These are phyloP conservation scores for Chlorella sp. DNA, from an alignment of 139 green algal genomes.

Conservation along the genomic window DNA sequence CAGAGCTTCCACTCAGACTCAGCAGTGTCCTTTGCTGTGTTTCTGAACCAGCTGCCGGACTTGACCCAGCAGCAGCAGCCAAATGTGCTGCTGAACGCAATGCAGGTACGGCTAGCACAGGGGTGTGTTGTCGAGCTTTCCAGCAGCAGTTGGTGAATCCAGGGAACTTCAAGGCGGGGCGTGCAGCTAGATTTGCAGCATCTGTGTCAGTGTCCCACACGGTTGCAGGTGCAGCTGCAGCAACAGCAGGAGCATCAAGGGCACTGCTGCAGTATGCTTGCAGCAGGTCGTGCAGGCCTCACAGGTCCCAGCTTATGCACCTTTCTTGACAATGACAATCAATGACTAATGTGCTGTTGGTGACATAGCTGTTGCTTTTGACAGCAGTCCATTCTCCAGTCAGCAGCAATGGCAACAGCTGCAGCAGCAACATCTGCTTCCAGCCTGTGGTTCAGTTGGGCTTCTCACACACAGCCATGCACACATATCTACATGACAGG, in stretches of 20 bases:
- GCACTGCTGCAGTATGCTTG: background rate
- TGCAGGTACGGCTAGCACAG: constrained; percentile 54
- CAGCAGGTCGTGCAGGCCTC: too few relatives aligned
- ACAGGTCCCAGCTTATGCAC: too few relatives aligned
- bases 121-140: too few relatives aligned
- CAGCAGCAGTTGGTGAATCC: too few relatives aligned
- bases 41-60: constrained; percentile 84
- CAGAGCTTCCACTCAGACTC: constrained; percentile 90
- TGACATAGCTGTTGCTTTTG: too few relatives aligned
- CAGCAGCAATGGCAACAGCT: too few relatives aligned
- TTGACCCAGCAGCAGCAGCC: constrained; percentile 51
- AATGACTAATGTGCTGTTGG: too few relatives aligned
- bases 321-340: too few relatives aligned
- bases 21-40: constrained; percentile 85
- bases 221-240: background rate
- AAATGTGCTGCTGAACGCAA: constrained; percentile 66
- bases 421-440: too few relatives aligned
- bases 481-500: background rate
- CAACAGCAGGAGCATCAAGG: background rate
- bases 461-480: background rate
- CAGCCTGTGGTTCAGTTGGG: too few relatives aligned
- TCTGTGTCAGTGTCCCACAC: background rate
- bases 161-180: background rate
- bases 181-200: background rate
- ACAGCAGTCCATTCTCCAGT: too few relatives aligned